A percentile compares a stretch with the other conserved stretches of the same genome.
Evolutionary conservation across 2,329 filamentous ascomycete species (phyloP).

Genomic region (Pyrenochaeta sp.): DNA sequence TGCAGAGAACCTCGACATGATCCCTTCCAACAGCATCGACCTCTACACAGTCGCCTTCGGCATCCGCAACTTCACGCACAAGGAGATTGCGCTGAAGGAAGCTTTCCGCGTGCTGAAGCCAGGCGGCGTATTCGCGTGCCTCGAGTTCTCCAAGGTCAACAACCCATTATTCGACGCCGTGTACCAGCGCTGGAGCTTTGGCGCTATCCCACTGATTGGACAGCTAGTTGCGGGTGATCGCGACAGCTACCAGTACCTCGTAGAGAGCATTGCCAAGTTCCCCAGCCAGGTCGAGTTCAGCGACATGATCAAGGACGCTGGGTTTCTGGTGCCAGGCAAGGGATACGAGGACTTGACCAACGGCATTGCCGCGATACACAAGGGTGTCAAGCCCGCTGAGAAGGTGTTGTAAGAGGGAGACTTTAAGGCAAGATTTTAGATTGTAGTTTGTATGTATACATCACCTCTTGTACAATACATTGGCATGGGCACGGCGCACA

Average conservation of each 20-base stretch:
- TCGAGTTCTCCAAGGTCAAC: slow-evolving; percentile 91
- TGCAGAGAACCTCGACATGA: slow-evolving; percentile 75
- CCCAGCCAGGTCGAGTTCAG: slow-evolving; percentile 86
- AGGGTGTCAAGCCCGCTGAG: slow-evolving; percentile 80
- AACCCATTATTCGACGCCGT: slow-evolving; percentile 80
- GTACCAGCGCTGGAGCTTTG: slow-evolving; percentile 97
- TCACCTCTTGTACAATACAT: background rate
- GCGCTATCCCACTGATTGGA: slow-evolving; percentile 92
- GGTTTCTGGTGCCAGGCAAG: slow-evolving; percentile 79
- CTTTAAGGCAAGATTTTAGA: background rate
- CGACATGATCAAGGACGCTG: slow-evolving; percentile 82
- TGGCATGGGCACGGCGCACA: background rate
- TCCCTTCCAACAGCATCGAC: slow-evolving; percentile 79
- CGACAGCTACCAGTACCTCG: slow-evolving; percentile 97
- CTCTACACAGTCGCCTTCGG: slow-evolving; percentile 98
- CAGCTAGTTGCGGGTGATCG: slow-evolving; percentile 93
- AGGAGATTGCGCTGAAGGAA: slow-evolving; percentile 81
- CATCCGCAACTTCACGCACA: slow-evolving; percentile 96
- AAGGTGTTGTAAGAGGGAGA: background rate
- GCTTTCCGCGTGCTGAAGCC: slow-evolving; percentile 90
- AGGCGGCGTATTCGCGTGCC: slow-evolving; percentile 92
- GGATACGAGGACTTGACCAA: slow-evolving; percentile 88
- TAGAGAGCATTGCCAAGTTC: slow-evolving; percentile 96
- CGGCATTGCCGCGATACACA: slow-evolving; percentile 95
- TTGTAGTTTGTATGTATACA: slow-evolving; percentile 3